Evolutionary conservation across 257 asterid genomes (phyloP).

Genomic region (Sherardia arvensis): DNA sequence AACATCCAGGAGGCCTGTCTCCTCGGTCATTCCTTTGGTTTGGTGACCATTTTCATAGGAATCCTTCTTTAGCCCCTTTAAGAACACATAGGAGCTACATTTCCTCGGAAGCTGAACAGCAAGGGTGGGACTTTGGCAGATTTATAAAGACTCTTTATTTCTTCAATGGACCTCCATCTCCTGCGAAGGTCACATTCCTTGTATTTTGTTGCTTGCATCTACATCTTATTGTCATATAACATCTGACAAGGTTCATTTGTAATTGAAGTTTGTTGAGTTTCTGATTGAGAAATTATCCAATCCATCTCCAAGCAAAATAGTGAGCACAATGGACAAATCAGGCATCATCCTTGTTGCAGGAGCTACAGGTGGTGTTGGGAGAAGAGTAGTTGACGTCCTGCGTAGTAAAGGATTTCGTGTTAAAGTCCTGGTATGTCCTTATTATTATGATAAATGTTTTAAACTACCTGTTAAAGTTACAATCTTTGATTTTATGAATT

Average conservation of each 20-base stretch:
- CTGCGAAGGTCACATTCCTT: slow-evolving; percentile 49
- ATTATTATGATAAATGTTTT: background rate
- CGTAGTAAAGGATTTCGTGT: slow-evolving; percentile 55
- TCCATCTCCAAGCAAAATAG: slow-evolving; percentile 67
- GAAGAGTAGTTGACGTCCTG: slow-evolving; percentile 78
- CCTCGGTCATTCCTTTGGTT: slow-evolving; percentile 36
- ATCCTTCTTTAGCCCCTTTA: slow-evolving; percentile 20
- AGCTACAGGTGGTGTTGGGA: slow-evolving; percentile 97
- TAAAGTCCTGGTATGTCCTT: slow-evolving; percentile 58
- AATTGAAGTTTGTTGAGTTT: slow-evolving; percentile 68
- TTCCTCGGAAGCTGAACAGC: slow-evolving; percentile 45
- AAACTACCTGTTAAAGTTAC: background rate
- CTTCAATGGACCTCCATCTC: slow-evolving; percentile 95
- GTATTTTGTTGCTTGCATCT: slow-evolving; percentile 8
- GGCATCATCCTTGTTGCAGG: slow-evolving; percentile 82
- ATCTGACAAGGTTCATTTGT: slow-evolving; percentile 33
- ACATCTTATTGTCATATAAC: background rate
- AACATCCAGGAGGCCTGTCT: slow-evolving; percentile 18
- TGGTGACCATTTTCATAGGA: slow-evolving; percentile 22
- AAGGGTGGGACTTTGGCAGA: slow-evolving; percentile 93
- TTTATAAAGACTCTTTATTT: slow-evolving; percentile 72
- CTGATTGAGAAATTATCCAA: slow-evolving; percentile 87
- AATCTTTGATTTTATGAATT: background rate
- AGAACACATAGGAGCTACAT: slow-evolving; percentile 37
- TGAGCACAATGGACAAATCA: slow-evolving; percentile 49